Evolutionary conservation across 2,329 filamentous ascomycete genomes (phyloP).

Genomic region (Fusarium poae): DNA sequence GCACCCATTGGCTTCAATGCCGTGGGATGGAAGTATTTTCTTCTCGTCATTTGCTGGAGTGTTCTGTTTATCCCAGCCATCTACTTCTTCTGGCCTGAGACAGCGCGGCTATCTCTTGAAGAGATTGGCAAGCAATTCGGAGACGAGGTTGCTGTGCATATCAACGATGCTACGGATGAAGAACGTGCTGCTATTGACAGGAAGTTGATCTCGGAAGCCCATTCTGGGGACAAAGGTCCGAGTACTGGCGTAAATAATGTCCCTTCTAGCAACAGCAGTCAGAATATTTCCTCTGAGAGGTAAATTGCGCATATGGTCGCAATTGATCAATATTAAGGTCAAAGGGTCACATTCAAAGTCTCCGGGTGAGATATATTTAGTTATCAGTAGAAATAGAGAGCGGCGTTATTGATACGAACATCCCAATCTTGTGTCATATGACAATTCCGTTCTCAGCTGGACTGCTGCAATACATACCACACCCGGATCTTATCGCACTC

Average conservation of each 20-base stretch:
- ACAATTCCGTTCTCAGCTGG: not conserved
- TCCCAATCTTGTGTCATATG: not conserved
- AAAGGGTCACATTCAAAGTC: not conserved
- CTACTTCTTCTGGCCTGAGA: slow-evolving; percentile 52
- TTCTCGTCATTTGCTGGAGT: slow-evolving; percentile 61
- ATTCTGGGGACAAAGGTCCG: not conserved
- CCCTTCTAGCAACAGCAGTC: slow-evolving; percentile 17
- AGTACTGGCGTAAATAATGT: not conserved
- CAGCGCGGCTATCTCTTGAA: slow-evolving; percentile 56
- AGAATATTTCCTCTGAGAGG: not conserved
- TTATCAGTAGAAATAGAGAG: not conserved
- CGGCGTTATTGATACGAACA: not conserved
- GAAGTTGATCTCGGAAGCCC: not conserved
- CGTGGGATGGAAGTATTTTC: slow-evolving; percentile 64
- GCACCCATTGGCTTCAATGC: slow-evolving; percentile 54
- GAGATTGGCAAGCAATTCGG: slow-evolving; percentile 57
- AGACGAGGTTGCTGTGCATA: slow-evolving; percentile 62
- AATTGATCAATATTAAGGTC: not conserved
- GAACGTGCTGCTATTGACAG: slow-evolving; percentile 28
- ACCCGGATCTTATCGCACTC: not conserved
- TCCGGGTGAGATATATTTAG: too few species aligned
- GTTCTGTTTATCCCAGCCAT: slow-evolving; percentile 50
- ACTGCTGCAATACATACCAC: not conserved
- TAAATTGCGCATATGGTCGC: not conserved
- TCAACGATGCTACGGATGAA: slow-evolving; percentile 58